Conservation (phyloP, 78 protist genomes). For the Dictyostelium brefeldianum region DNA sequence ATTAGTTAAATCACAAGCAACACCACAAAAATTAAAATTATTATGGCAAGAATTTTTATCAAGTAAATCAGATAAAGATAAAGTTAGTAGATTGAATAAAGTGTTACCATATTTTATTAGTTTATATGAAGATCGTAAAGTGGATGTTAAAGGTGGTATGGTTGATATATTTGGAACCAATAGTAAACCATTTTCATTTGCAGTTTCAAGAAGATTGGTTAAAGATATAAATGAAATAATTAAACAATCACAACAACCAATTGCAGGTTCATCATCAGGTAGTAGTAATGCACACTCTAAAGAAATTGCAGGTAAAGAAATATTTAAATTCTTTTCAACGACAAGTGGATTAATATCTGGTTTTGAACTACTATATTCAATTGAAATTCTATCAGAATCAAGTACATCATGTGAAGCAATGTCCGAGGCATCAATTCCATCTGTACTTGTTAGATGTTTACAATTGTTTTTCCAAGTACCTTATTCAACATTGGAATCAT, state of each 20-base stretch:
- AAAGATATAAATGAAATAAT: slow-evolving; percentile 53
- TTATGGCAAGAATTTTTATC: slow-evolving; percentile 67
- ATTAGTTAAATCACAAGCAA: not conserved
- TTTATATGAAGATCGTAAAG: slow-evolving; percentile 8
- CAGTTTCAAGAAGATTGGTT: slow-evolving; percentile 55
- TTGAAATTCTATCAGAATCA: slow-evolving; percentile 59
- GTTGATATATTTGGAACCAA: slow-evolving; percentile 55
- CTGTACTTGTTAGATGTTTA: slow-evolving; percentile 41
- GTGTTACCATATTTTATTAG: slow-evolving; percentile 48
- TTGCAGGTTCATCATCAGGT: slow-evolving; percentile 14
- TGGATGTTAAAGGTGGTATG: slow-evolving; percentile 37
- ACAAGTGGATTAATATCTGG: not conserved
- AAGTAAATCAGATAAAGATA: slow-evolving; percentile 59
- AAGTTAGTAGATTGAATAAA: slow-evolving; percentile 16
- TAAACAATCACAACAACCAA: not conserved
- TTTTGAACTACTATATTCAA: slow-evolving; percentile 42
- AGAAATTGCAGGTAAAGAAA: slow-evolving; percentile 30
- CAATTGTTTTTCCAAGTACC: slow-evolving; percentile 59
- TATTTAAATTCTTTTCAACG: slow-evolving; percentile 41
- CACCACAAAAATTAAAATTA: slow-evolving; percentile 11
- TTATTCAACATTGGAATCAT: not conserved
- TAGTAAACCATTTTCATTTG: slow-evolving; percentile 62
- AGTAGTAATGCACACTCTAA: not conserved
- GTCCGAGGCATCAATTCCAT: slow-evolving; percentile 67
- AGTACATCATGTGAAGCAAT: slow-evolving; percentile 49